Base-by-base conservation (phyloP, 108 stramenopile species). In the Schizochytrium sp. region DNA sequence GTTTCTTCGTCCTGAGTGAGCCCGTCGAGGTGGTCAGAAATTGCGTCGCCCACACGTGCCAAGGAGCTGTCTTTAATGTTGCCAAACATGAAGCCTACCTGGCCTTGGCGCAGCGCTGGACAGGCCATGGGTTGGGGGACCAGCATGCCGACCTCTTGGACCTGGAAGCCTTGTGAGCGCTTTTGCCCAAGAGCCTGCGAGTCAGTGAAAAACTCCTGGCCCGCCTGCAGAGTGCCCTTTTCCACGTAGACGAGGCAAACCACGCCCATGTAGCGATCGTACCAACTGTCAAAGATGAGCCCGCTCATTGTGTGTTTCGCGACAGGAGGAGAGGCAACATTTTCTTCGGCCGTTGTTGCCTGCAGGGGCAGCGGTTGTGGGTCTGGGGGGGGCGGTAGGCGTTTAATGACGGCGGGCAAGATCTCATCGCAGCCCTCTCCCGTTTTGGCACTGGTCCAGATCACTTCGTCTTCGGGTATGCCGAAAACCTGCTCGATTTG, bases 401-500 rank as follows among this genome's bases (percentile, higher is more conserved):
- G 8, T 25, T 87, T 18, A 4, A 87, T 25, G 72, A 91, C 29
- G 23, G 89, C 90, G 5, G 43, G 43, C 10, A 90, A 57, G 5
- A 88, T 43, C 19, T 88, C 90, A 0, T 8, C 88, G 25, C 34
- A 41, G 41, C 90, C 90, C 5, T 60, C 87, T 5, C 90, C 90
- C 5, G 87, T 88, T 58, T 90, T 90, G 60, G 88, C 87, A 19
- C 25, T 41, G 8, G 88, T 88, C 87, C 60, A 63, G 6, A 88
- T 34, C 5, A 88, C 90, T 8, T 57, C 88, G n/a, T 88, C 90
- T 19, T 57, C 41, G 25, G 72, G 83, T 25, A 87, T 58, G 34
- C 98, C 98, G 87, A 99, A 95, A 18, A 97, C 97, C 41, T 93
- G 92, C 92, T 99, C 98, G 90, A 99, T 97, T 93, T 98, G 97